Percentiles rank a stretch among this genome's conserved stretches.
Evolutionary conservation across 805 yeast genomes (phyloP).

Genomic region (Candida rishiriensis): DNA sequence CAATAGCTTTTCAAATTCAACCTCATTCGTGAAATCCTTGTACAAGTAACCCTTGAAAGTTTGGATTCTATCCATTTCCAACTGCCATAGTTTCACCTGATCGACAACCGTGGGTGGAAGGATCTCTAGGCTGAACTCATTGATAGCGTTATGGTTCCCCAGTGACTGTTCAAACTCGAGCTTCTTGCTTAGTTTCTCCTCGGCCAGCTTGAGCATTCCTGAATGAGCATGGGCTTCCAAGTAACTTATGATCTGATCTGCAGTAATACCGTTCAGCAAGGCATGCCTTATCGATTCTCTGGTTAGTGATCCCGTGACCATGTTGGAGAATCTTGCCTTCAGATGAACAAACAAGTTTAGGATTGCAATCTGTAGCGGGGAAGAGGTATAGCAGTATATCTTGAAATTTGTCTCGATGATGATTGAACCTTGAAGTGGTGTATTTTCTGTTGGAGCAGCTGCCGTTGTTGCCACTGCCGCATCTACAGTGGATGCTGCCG

Average conservation of each 20-base stretch:
- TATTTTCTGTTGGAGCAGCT: constrained; percentile 15
- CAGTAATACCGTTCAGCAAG: constrained; percentile 80
- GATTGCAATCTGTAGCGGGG: constrained; percentile 93
- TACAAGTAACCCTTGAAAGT: constrained; percentile 83
- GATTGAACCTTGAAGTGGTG: constrained; percentile 53
- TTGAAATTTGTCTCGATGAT: constrained; percentile 93
- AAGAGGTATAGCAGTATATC: constrained; percentile 86
- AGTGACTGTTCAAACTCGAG: constrained; percentile 56
- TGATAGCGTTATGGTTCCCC: constrained; percentile 32
- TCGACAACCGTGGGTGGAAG: constrained; percentile 96
- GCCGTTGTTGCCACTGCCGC: background rate
- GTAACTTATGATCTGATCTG: constrained; percentile 89
- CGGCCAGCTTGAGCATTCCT: constrained; percentile 75
- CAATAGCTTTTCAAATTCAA: constrained; percentile 68
- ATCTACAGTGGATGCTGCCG: background rate
- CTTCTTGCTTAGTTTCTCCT: constrained; percentile 62
- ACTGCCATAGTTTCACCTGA: constrained; percentile 93
- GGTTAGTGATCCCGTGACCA: constrained; percentile 91
- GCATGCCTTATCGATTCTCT: constrained; percentile 89
- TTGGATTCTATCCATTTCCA: constrained; percentile 88
- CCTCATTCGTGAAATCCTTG: constrained; percentile 73
- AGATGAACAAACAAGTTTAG: constrained; percentile 83
- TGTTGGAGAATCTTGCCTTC: constrained; percentile 78
- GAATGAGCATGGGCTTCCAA: constrained; percentile 91
- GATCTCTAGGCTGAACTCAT: constrained; percentile 52